phyloP scores from a whole-genome alignment of 768 basidiomycete species.

The Rhizopogon rudus region DNA sequence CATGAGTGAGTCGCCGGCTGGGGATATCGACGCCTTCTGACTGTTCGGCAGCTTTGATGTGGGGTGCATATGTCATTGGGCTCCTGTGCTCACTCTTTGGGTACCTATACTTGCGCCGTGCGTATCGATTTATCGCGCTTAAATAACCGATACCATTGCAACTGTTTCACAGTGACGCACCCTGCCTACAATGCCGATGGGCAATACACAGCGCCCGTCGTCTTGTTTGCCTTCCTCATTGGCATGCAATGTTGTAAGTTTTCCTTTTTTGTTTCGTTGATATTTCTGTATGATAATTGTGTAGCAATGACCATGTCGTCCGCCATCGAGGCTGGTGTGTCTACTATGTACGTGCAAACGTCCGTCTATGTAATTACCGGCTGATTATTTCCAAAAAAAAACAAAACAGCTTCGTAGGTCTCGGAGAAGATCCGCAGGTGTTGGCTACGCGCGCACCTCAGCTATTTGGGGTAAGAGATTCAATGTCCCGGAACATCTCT shows the following conservation, averaged over 20 bases:
- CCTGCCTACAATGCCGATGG: slow-evolving; percentile 72
- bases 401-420: slow-evolving; percentile 67
- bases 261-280: slow-evolving; percentile 1
- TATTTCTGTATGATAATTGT: neutral
- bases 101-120: slow-evolving; percentile 72
- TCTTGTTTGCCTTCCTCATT: slow-evolving; percentile 79
- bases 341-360: slow-evolving; percentile 58
- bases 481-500: neutral
- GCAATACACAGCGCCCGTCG: slow-evolving; percentile 71
- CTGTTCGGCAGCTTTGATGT: slow-evolving; percentile 50
- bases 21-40: neutral
- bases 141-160: neutral
- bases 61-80: slow-evolving; percentile 80
- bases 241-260: slow-evolving; percentile 66
- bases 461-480: slow-evolving; percentile 51
- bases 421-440: slow-evolving; percentile 80
- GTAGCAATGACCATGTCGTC: slow-evolving; percentile 64
- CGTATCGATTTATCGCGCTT: slow-evolving; percentile 18
- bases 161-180: slow-evolving; percentile 47
- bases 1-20: slow-evolving; percentile 47
- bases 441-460: slow-evolving; percentile 68
- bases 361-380: neutral
- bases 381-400: neutral
- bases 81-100: slow-evolving; percentile 69
- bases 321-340: slow-evolving; percentile 81